These are phyloP conservation scores for Mimosa bimucronata DNA, from an alignment of 306 rosid species.

Conservation along the genomic window DNA sequence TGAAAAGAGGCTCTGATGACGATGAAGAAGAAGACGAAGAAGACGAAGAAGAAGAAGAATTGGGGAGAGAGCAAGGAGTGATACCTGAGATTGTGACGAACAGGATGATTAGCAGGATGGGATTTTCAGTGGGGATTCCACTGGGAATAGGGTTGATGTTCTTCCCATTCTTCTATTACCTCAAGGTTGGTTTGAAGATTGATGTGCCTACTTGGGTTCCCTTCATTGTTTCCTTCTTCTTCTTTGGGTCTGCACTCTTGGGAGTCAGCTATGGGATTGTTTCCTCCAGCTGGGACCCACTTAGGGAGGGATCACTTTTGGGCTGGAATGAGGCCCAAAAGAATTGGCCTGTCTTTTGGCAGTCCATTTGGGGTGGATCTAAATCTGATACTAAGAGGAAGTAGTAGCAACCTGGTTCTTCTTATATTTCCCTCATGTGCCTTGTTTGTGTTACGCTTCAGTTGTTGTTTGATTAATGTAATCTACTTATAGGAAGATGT, in stretches of 20 bases:
- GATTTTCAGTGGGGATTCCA: constrained; percentile 77
- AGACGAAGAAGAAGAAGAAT: constrained; percentile 42
- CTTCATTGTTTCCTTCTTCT: constrained; percentile 78
- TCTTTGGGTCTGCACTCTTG: constrained; percentile 85
- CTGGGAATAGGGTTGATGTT: constrained; percentile 71
- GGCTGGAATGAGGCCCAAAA: constrained; percentile 77
- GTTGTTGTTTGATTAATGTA: neutral
- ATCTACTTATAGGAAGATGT: neutral
- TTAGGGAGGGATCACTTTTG: constrained; percentile 64
- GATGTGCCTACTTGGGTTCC: constrained; percentile 99
- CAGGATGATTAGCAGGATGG: constrained; percentile 87
- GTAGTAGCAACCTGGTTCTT: neutral
- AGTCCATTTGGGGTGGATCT: constrained; percentile 56
- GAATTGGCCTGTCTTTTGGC: constrained; percentile 76
- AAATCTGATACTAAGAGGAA: constrained; percentile 36
- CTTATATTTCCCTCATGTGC: neutral
- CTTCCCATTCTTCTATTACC: constrained; percentile 82
- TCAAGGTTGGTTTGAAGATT: constrained; percentile 76
- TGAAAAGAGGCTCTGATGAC: constrained; percentile 26
- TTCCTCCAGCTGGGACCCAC: constrained; percentile 83
- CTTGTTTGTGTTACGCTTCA: neutral
- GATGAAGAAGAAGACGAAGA: constrained; percentile 31
- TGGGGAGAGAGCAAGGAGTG: constrained; percentile 53
- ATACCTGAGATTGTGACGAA: constrained; percentile 94
- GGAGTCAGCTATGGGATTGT: constrained; percentile 98